Base-by-base conservation (phyloP, 805 yeast genomes). In the Ogataea philodendri region DNA sequence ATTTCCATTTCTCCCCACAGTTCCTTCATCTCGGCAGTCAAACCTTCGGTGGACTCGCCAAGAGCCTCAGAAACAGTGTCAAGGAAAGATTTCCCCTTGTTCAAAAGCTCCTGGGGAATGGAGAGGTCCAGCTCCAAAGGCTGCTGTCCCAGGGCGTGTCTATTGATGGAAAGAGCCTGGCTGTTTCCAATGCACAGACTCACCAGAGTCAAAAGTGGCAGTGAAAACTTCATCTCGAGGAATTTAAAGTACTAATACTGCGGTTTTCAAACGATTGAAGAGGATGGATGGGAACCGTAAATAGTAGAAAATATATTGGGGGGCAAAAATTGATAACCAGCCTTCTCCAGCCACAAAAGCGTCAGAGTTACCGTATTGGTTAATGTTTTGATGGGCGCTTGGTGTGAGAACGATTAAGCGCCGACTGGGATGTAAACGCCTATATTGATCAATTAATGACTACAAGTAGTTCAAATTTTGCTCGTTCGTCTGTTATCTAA, bases 1-100 rank as follows among this genome's bases (percentile, higher is more conserved):
- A 68, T 38, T 23, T 81, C 63, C 78, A 81, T 73, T 25, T 81
- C 87, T 17, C 72, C 52, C 89, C 89, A 82, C 20, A 72, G 52
- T 16, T 55, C 42, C 52, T 73, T 70, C 32, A 80, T 59, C 9
- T 71, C 77, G 4, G 62, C 54, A 11, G 82, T 65, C 28, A 80
- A 48, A 10, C 65, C 46, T 18, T 70, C 76, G 18, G 70, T 37
- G 3, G 81, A 74, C 44, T 75, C 67, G 36, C 74, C 70, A 49
- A 78, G 56, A 19, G 71, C 70, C 25, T 65, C 63, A 13, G 80
- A 65, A 34, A 79, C 79, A 37, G 74, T 43, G n/a, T 49, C 40
- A 14, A 65, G 60, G 26, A 57, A 55, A 28, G 59, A 35, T 18
- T 40, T 47, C 10, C 38, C 46, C 22, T 35, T 39, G 11, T 20